Evolutionary conservation across 2,329 filamentous ascomycete genomes (phyloP), one percentile per base, ranked within the genome.

Genomic region (Trichoderma koningii): DNA sequence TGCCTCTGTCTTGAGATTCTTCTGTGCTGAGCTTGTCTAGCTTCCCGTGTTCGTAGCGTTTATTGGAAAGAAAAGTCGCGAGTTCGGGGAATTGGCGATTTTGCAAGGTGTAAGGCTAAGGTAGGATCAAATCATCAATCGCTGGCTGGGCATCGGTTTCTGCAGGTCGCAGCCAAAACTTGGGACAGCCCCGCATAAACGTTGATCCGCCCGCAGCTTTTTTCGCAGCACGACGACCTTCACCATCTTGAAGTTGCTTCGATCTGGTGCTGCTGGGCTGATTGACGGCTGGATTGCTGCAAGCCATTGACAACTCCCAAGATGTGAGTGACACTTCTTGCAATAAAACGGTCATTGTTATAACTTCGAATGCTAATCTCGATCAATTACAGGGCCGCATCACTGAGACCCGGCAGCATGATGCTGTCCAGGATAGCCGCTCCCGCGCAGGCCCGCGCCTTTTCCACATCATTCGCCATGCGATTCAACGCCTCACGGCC

Each of bases 401-500:
- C 71, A 1, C 63, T 68, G 21, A 72, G 71, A 71, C 57, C 70
- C 61, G 71, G 73, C 72, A 70, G 71, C 72, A 65, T 70, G 52
- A 66, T 75, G 73, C 71, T 76, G 69, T 71, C 71, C 26, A 71
- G 74, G 68, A 64, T 72, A 66, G 69, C 69, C 41, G 56, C 67
- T 51, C 69, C 71, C 42, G 70, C 66, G 64, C 64, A 66, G 17
- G 68, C 67, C 7, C 73, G 75, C 53, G 65, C 74, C 12, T 76
- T 77, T 66, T 74, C 76, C n/a, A 74, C 75, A 53, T 73, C 74
- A 5, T 64, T 74, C 26, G 69, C 72, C 57, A 56, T 75, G 14
- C 72, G 72, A 64, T 64, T 68, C 51, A 14, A 55, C 28, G 56
- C 69, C 57, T 68, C 69, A 47, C 44, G 64, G 57, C 19, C 60